These are phyloP conservation scores for Puccinellia tenuiflora DNA, from an alignment of 176 grass and related monocot genomes.

Conservation along the genomic window DNA sequence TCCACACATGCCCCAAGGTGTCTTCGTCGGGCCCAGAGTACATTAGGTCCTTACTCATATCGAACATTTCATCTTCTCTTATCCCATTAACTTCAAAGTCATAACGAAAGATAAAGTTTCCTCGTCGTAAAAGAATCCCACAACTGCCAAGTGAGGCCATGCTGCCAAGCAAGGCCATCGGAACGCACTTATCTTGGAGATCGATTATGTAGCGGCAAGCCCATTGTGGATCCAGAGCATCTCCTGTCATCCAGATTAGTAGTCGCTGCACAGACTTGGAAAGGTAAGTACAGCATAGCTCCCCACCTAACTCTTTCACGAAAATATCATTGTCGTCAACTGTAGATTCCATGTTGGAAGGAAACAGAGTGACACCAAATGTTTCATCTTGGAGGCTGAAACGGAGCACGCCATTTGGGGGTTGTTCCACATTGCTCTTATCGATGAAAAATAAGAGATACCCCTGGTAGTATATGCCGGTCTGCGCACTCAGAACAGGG, in stretches of 20 bases:
- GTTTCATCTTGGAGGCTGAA: conserved; percentile 24
- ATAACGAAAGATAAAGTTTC: not conserved
- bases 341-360: not conserved
- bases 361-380: not conserved
- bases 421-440: not conserved
- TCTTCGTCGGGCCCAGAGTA: not conserved
- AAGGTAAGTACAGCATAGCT: not conserved
- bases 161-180: not conserved
- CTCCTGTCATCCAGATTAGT: not conserved
- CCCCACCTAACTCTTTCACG: not conserved
- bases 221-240: not conserved
- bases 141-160: not conserved
- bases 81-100: not conserved
- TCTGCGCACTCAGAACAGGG: not conserved
- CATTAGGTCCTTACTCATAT: not conserved
- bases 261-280: accelerated
- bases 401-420: not conserved
- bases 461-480: not conserved
- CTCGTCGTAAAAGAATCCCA: not conserved
- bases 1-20: not conserved
- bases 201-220: not conserved
- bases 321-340: not conserved
- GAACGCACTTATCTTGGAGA: not conserved
- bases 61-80: not conserved
- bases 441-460: not conserved